Percentiles rank a stretch among this genome's conserved stretches.
Conservation (phyloP, 495 filamentous ascomycete genomes). For the Penicillium macrosclerotiorum region DNA sequence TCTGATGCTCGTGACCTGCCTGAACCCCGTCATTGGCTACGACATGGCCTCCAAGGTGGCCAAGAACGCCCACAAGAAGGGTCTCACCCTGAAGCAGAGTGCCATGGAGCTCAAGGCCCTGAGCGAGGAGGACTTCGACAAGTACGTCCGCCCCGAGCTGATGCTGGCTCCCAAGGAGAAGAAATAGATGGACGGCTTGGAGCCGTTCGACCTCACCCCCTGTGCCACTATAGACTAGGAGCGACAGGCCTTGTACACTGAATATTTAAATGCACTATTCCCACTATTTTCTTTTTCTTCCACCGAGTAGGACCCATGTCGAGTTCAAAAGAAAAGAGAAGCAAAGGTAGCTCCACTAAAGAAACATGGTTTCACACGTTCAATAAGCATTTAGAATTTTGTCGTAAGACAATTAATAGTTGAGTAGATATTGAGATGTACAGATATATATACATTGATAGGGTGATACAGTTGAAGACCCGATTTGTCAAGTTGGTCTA, state of each 20-base stretch:
- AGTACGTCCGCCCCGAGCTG: conserved; percentile 88
- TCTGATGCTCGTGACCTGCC: conserved; percentile 96
- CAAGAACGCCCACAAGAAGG: conserved; percentile 99
- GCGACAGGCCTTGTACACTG: conserved; percentile 25
- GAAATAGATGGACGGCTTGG: conserved; percentile 35
- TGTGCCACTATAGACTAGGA: conserved; percentile 22
- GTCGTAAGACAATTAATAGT: no score
- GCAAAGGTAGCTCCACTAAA: no score
- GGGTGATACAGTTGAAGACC: no score
- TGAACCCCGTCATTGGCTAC: conserved; percentile 98
- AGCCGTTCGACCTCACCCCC: conserved; percentile 3
- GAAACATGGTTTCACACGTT: no score
- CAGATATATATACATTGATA: no score
- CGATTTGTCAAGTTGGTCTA: no score
- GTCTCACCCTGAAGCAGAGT: conserved; percentile 84
- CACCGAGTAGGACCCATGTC: no score
- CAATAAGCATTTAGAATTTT: no score
- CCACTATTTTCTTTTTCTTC: not conserved
- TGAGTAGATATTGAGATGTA: no score
- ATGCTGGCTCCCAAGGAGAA: conserved; percentile 82
- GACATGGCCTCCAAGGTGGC: conserved; percentile 97
- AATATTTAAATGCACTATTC: no score
- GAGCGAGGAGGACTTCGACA: conserved; percentile 88
- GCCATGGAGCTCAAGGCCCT: conserved; percentile 92
- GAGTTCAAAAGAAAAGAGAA: no score